Evolutionary conservation across 176 grass and related monocot species (phyloP).

Genomic region (Oryza australiensis): DNA sequence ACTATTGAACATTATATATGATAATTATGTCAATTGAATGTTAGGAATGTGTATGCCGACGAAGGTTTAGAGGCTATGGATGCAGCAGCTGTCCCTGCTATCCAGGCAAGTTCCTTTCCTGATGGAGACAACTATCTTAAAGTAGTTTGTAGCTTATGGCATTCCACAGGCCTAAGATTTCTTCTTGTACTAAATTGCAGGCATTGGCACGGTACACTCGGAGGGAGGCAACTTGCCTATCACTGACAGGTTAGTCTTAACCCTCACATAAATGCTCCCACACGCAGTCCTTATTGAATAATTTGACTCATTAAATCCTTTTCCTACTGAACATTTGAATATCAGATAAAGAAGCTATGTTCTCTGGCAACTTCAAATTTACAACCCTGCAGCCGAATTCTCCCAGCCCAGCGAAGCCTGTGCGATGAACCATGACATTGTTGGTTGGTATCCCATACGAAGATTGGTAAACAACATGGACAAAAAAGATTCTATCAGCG

Average conservation of each 20-base stretch:
- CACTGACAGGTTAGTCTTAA: slow-evolving; percentile 68
- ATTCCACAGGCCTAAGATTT: slow-evolving; percentile 31
- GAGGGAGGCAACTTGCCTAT: slow-evolving; percentile 86
- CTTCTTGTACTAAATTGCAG: slow-evolving; percentile 47
- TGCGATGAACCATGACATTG: slow-evolving; percentile 46
- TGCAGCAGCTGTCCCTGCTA: slow-evolving; percentile 55
- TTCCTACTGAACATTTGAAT: slow-evolving; percentile 13
- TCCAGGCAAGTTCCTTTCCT: slow-evolving; percentile 65
- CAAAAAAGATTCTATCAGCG: slow-evolving; percentile 14
- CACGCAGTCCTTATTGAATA: slow-evolving; percentile 20
- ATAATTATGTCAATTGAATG: slow-evolving; percentile 32
- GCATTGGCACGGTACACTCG: slow-evolving; percentile 90
- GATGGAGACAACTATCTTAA: slow-evolving; percentile 26
- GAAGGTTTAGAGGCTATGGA: slow-evolving; percentile 70
- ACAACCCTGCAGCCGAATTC: slow-evolving; percentile 49
- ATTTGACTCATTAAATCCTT: slow-evolving; percentile 22
- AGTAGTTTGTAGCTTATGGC: neutral
- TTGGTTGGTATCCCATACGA: slow-evolving; percentile 7
- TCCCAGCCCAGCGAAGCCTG: slow-evolving; percentile 39
- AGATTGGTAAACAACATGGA: slow-evolving; percentile 30
- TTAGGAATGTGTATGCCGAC: slow-evolving; percentile 89
- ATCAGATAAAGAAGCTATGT: slow-evolving; percentile 82
- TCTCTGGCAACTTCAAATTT: slow-evolving; percentile 92
- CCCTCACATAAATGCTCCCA: neutral
- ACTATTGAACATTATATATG: slow-evolving; percentile 18